A percentile compares a stretch with the other conserved stretches of the same genome.
These are phyloP conservation scores for Pythium brachiatum DNA, from an alignment of 352 stramenopile genomes.

Conservation along the genomic window DNA sequence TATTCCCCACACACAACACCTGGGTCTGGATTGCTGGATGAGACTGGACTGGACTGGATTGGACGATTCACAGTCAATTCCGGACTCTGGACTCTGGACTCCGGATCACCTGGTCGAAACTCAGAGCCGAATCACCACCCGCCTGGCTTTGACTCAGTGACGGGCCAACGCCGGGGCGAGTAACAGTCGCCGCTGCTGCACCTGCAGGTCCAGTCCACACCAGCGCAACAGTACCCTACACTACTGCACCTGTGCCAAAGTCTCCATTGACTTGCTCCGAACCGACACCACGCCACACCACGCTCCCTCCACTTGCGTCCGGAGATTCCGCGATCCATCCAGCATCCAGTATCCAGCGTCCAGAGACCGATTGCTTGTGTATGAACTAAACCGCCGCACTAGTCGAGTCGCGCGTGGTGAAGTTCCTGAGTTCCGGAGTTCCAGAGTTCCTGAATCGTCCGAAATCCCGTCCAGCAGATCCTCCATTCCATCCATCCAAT, in stretches of 20 bases:
- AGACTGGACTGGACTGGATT: background rate
- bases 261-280: background rate
- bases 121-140: too few relatives aligned
- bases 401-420: background rate
- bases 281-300: background rate
- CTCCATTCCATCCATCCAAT: background rate
- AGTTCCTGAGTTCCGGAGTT: too few relatives aligned
- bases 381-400: background rate
- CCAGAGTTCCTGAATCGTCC: too few relatives aligned
- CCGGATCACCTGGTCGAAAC: background rate
- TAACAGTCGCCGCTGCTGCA: constrained; percentile 1
- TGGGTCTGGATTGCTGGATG: too few relatives aligned
- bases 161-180: background rate
- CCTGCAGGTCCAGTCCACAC: background rate
- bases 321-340: background rate
- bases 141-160: background rate
- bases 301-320: too few relatives aligned
- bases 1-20: too few relatives aligned
- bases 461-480: too few relatives aligned
- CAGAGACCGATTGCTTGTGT: too few relatives aligned
- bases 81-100: background rate
- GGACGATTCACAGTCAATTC: too few relatives aligned
- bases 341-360: background rate
- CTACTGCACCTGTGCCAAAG: constrained; percentile 1
- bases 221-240: background rate